Percentiles rank a stretch among this genome's conserved stretches.
These are phyloP conservation scores for Stropharia rugosoannulata DNA, from an alignment of 768 basidiomycete genomes.

Conservation along the genomic window DNA sequence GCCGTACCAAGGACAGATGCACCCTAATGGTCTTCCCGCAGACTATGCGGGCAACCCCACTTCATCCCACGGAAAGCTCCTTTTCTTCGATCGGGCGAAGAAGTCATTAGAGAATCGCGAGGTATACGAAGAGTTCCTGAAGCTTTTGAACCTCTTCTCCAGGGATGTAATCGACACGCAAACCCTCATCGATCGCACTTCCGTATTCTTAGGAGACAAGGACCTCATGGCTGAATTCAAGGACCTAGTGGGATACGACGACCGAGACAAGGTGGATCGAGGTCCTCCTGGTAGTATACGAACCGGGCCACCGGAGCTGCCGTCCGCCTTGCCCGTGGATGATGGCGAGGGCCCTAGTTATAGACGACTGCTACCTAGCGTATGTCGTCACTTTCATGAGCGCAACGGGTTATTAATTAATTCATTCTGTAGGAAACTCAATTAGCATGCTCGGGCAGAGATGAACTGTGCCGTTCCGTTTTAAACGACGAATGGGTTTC, in stretches of 20 bases:
- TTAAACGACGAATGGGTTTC: constrained; percentile 98
- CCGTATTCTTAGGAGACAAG: constrained; percentile 77
- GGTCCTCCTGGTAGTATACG: constrained; percentile 80
- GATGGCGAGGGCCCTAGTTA: constrained; percentile 94
- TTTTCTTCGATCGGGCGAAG: constrained; percentile 95
- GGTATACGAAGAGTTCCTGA: constrained; percentile 91
- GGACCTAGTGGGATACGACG: constrained; percentile 80
- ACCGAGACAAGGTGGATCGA: constrained; percentile 57
- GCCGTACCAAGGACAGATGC: constrained; percentile 22
- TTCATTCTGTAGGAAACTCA: constrained; percentile 66
- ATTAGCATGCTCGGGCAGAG: constrained; percentile 91
- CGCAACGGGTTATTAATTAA: constrained; percentile 3
- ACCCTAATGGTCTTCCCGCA: constrained; percentile 22
- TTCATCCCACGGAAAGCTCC: constrained; percentile 62
- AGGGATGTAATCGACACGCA: constrained; percentile 89
- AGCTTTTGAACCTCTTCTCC: constrained; percentile 86
- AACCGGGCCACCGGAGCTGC: constrained; percentile 72
- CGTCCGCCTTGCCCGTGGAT: constrained; percentile 76
- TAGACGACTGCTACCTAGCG: constrained; percentile 82
- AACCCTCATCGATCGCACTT: constrained; percentile 78
- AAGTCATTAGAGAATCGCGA: constrained; percentile 73
- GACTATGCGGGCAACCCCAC: constrained; percentile 35
- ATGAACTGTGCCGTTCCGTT: constrained; percentile 92
- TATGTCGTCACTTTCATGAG: constrained; percentile 41
- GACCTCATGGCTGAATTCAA: constrained; percentile 85